phyloP scores from a whole-genome alignment of 257 asterid genomes.

The Perilla frutescens region DNA sequence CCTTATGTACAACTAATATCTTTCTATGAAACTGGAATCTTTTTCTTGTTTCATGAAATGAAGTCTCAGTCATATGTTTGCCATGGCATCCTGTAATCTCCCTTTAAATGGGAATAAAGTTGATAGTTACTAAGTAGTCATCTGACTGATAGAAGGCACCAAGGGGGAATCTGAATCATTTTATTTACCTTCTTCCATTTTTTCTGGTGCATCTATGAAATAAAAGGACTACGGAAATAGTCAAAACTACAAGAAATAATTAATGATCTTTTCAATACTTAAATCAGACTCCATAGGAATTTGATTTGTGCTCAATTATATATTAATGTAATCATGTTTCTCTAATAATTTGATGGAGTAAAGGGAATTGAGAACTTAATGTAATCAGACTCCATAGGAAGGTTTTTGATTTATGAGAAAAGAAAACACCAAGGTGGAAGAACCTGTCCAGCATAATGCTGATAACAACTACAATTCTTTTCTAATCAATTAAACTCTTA shows the following conservation, averaged over 20 bases:
- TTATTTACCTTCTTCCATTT: too few species aligned
- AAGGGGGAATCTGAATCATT: neutral
- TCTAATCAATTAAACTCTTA: too few species aligned
- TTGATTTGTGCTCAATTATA: neutral
- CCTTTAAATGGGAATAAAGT: neutral
- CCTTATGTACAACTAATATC: neutral
- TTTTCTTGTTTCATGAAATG: conserved; percentile 13
- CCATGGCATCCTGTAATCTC: neutral
- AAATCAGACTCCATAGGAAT: neutral
- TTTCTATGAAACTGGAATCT: neutral
- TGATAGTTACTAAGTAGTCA: neutral
- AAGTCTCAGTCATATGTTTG: neutral
- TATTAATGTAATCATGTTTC: neutral
- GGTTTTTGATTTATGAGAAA: too few species aligned
- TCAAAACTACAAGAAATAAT: neutral
- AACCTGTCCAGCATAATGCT: too few species aligned
- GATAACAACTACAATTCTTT: too few species aligned
- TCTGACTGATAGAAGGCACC: neutral
- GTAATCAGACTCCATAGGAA: too few species aligned
- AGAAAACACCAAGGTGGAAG: too few species aligned
- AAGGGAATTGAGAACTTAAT: too few species aligned
- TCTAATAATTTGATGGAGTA: neutral
- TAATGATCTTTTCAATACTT: neutral
- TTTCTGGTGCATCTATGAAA: too few species aligned
- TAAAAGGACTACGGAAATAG: neutral